These are phyloP conservation scores for Parathielavia hyrcaniae DNA, from an alignment of 495 filamentous ascomycete species.

Conservation along the genomic window DNA sequence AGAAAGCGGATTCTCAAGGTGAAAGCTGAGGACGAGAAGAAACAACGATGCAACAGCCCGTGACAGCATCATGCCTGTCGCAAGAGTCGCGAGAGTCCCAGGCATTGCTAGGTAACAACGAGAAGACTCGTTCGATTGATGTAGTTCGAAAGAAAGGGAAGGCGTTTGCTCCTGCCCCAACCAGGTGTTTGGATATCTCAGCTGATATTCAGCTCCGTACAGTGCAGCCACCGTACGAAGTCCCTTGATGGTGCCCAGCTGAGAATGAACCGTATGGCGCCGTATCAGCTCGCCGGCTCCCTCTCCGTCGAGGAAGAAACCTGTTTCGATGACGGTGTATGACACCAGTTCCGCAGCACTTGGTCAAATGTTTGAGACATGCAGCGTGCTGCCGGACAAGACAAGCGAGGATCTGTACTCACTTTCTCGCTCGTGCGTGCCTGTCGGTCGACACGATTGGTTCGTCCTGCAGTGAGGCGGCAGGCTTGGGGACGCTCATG, in stretches of 20 bases:
- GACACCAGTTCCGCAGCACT: neutral
- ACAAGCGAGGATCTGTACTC: neutral
- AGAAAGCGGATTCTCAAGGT: constrained; percentile 10
- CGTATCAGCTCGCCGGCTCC: neutral
- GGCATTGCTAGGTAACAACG: neutral
- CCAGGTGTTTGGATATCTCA: constrained; percentile 14
- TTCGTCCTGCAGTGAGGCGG: neutral
- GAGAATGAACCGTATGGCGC: neutral
- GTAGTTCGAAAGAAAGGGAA: neutral
- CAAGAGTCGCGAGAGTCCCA: neutral
- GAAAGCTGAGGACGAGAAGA: neutral
- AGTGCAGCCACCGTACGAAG: constrained; percentile 12
- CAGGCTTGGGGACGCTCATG: neutral
- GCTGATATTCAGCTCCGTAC: constrained; percentile 12
- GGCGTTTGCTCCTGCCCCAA: neutral
- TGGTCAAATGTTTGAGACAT: constrained; percentile 2
- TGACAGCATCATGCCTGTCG: constrained; percentile 11
- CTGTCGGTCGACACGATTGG: constrained; percentile 1
- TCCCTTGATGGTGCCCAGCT: neutral
- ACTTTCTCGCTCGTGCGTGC: neutral
- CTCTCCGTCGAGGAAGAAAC: neutral
- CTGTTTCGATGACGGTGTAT: neutral
- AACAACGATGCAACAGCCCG: neutral
- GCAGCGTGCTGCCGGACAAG: neutral
- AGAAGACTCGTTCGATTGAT: neutral